phyloP scores from a whole-genome alignment of 83 land plant genomes.

The Diphasiastrum complanatum region DNA sequence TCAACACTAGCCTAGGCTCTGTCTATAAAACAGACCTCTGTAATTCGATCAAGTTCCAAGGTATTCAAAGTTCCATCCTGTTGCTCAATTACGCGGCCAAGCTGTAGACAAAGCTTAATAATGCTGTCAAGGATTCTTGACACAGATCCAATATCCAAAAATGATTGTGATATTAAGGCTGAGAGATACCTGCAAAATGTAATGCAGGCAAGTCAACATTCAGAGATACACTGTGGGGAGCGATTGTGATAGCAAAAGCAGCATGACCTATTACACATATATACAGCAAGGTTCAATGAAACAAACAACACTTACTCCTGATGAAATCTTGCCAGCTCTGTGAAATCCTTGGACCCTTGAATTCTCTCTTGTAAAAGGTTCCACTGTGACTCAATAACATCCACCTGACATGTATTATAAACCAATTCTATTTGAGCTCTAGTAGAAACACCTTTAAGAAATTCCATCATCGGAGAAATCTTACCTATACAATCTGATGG shows the following conservation, averaged over 20 bases:
- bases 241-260: not conserved
- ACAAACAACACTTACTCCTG: slow-evolving; percentile 68
- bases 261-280: not conserved
- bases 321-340: slow-evolving; percentile 88
- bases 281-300: not conserved
- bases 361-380: slow-evolving; percentile 85
- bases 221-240: not conserved
- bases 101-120: slow-evolving; percentile 85
- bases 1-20: too few species aligned
- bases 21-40: slow-evolving; percentile 52
- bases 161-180: slow-evolving; percentile 93
- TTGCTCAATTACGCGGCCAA: slow-evolving; percentile 79
- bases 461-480: too few species aligned
- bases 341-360: slow-evolving; percentile 90
- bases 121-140: slow-evolving; percentile 92
- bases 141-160: slow-evolving; percentile 93
- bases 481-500: too few species aligned
- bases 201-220: slow-evolving; percentile 10
- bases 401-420: slow-evolving; percentile 49
- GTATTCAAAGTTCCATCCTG: slow-evolving; percentile 57
- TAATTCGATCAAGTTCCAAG: slow-evolving; percentile 69
- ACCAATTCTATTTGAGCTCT: not conserved
- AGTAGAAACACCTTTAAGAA: too few species aligned
- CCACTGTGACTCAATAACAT: slow-evolving; percentile 99
- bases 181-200: slow-evolving; percentile 65